phyloP scores from a whole-genome alignment of 192 early-diverging fungal genomes.

The Backusella morwellensis region DNA sequence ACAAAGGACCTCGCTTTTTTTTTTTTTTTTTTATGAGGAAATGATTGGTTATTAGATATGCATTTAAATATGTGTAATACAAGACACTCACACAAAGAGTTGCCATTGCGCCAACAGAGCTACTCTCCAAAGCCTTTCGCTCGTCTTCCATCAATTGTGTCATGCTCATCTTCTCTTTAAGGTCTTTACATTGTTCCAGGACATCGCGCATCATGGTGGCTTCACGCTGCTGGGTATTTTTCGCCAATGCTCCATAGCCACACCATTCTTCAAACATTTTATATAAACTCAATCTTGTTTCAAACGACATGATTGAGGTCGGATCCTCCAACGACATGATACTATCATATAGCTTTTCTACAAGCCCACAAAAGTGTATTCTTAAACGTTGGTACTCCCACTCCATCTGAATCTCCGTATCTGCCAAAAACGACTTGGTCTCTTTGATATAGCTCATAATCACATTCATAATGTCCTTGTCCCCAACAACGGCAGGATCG shows the following conservation, averaged over 20 bases:
- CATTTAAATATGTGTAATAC: background rate
- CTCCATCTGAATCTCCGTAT: constrained; percentile 73
- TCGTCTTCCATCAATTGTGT: constrained; percentile 76
- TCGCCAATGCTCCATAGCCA: constrained; percentile 69
- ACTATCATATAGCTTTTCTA: constrained; percentile 81
- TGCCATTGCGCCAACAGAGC: constrained; percentile 88
- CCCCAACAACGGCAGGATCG: constrained; percentile 52
- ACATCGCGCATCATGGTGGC: constrained; percentile 62
- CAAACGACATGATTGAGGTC: constrained; percentile 66
- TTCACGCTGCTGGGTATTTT: constrained; percentile 58
- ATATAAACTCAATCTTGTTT: constrained; percentile 75
- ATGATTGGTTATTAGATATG: background rate
- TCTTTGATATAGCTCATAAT: constrained; percentile 78
- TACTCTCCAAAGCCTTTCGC: constrained; percentile 68
- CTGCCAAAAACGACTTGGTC: constrained; percentile 72
- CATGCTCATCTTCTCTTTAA: constrained; percentile 59
- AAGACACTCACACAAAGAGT: constrained; percentile 62
- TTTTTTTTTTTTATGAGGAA: background rate
- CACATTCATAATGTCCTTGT: constrained; percentile 59
- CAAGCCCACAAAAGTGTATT: constrained; percentile 85
- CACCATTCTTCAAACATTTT: constrained; percentile 92
- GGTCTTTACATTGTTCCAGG: constrained; percentile 68
- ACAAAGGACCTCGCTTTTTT: constrained; percentile 45
- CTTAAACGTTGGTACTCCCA: constrained; percentile 89
- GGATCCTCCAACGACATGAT: constrained; percentile 51